These are phyloP conservation scores for Papilionanthe hybrid DNA, from an alignment of 116 monocot species.

Conservation along the genomic window DNA sequence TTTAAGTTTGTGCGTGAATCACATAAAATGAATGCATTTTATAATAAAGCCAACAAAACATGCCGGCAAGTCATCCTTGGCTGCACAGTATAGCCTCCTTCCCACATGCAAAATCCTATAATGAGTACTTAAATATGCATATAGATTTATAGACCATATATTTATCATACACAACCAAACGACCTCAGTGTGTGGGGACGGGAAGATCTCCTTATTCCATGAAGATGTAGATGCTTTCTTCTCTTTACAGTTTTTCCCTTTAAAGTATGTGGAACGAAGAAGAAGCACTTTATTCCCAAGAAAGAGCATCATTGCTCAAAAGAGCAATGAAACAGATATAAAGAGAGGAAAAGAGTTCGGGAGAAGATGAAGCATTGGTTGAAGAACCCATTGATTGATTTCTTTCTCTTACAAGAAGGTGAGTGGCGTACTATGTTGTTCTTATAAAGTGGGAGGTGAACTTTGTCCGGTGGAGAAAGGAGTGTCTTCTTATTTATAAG, in stretches of 20 bases:
- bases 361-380: slow-evolving; percentile 6
- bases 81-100: slow-evolving; percentile 35
- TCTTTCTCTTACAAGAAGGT: background rate
- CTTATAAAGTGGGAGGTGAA: slow-evolving; percentile 8
- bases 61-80: slow-evolving; percentile 55
- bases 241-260: background rate
- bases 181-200: background rate
- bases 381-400: background rate
- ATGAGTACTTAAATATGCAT: slow-evolving; percentile 12
- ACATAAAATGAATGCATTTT: background rate
- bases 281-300: background rate
- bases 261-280: background rate
- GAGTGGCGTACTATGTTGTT: background rate
- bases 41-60: background rate
- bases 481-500: background rate
- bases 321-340: background rate
- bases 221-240: slow-evolving; percentile 1
- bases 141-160: background rate
- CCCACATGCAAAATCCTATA: slow-evolving; percentile 37
- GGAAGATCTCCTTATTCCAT: background rate
- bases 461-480: slow-evolving; percentile 12
- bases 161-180: background rate
- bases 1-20: background rate
- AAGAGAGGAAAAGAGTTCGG: background rate
- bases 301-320: slow-evolving; percentile 11